Conservation (phyloP, 805 yeast genomes). For the Myxozyma mucilagina region DNA sequence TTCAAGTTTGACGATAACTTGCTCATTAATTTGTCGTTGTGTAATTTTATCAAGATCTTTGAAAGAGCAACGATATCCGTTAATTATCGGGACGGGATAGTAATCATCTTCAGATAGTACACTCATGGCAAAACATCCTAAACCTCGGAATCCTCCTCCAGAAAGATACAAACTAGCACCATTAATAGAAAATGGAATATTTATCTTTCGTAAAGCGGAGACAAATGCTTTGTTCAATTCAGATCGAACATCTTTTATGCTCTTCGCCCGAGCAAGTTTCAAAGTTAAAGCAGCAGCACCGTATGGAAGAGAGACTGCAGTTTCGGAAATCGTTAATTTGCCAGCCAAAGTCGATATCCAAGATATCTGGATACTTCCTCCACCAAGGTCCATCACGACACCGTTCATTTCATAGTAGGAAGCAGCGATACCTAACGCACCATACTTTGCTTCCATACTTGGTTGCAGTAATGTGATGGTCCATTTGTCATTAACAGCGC, state of each 20-base stretch:
- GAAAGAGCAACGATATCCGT: slow-evolving; percentile 63
- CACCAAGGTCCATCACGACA: slow-evolving; percentile 70
- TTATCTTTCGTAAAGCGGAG: slow-evolving; percentile 31
- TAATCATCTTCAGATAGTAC: slow-evolving; percentile 42
- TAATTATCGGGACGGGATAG: slow-evolving; percentile 69
- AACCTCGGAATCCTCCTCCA: slow-evolving; percentile 74
- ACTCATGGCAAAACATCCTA: slow-evolving; percentile 54
- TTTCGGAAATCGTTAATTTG: slow-evolving; percentile 53
- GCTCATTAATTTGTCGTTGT: slow-evolving; percentile 47
- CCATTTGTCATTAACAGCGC: slow-evolving; percentile 61
- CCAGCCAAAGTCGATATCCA: slow-evolving; percentile 66
- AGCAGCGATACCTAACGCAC: slow-evolving; percentile 73
- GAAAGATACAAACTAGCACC: slow-evolving; percentile 67
- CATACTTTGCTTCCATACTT: slow-evolving; percentile 65
- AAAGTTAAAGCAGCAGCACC: slow-evolving; percentile 71
- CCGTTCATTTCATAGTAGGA: slow-evolving; percentile 69
- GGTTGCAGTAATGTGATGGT: slow-evolving; percentile 58
- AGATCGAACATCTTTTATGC: neutral
- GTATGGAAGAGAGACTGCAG: slow-evolving; percentile 63
- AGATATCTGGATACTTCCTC: slow-evolving; percentile 66
- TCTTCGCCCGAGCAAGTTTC: slow-evolving; percentile 48
- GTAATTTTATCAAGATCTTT: slow-evolving; percentile 54
- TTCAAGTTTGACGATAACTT: slow-evolving; percentile 34
- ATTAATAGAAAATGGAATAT: slow-evolving; percentile 8
- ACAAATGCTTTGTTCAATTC: slow-evolving; percentile 57